Percentiles rank a stretch among this genome's conserved stretches.
phyloP scores from a whole-genome alignment of 306 rosid species.

The Urtica urens region DNA sequence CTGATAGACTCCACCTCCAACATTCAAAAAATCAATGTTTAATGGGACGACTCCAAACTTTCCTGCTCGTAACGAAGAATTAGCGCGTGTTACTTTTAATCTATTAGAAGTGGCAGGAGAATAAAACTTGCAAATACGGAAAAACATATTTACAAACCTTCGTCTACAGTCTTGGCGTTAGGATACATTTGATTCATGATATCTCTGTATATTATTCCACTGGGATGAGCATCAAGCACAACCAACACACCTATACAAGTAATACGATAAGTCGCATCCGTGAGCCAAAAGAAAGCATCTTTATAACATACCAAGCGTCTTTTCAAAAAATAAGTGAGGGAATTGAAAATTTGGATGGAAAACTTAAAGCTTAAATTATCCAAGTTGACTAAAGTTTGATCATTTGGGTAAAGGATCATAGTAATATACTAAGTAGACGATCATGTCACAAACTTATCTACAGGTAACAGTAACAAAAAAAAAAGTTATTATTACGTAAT shows the following conservation, averaged over 20 bases:
- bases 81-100: not conserved
- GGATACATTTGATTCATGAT: conserved; percentile 63
- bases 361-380: no score
- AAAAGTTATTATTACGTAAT: no score
- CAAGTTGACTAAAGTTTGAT: no score
- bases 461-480: no score
- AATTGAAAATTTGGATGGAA: no score
- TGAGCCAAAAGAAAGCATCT: no score
- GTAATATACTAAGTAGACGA: no score
- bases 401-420: no score
- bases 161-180: conserved; percentile 63
- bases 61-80: conserved; percentile 29
- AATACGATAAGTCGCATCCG: no score
- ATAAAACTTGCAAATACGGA: not conserved
- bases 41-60: conserved; percentile 63
- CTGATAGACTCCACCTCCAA: conserved; percentile 26
- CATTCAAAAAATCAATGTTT: conserved; percentile 74
- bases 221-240: conserved; percentile 70
- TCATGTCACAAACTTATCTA: no score
- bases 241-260: conserved; percentile 54
- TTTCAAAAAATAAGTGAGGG: no score
- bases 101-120: not conserved
- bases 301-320: no score
- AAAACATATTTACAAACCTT: conserved; percentile 38
- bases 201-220: conserved; percentile 73